Evolutionary conservation across 2,329 filamentous ascomycete genomes (phyloP), one percentile per base, ranked within the genome.

Genomic region (Penicillium sp.): DNA sequence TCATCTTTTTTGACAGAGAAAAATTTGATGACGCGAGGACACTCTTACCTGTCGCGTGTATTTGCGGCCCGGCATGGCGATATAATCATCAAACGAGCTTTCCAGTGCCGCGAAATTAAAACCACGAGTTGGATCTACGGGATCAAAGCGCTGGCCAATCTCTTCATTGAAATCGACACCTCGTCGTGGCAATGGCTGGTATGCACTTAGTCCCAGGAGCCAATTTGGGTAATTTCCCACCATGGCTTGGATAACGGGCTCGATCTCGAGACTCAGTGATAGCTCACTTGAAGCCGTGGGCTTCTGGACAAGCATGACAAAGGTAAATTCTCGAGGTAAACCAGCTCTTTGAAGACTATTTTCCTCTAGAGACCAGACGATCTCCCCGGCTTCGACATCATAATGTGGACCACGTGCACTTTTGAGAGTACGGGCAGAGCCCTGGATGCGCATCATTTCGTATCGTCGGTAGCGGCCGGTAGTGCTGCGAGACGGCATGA

Each of bases 341-440:
- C 75, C 75, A 4, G 73, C 74, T 25, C 69, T 66, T 52, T 77
- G 74, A 7, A 77, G 59, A 34, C 57, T 52, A 47, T 77, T 78
- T 45, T 78, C 75, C 46, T 75, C 72, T 1, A 78, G 62, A 4
- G 75, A 75, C 75, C 74, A 78, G 11, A 77, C 68, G 7, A 76
- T 65, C 51, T 73, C 70, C 2, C 66, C 72, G 39, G 73, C 70
- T 41, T 74, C 70, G 3, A 72, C 57, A 43, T 73, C 69, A 44
- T 66, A 71, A 7, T 65, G 55, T 4, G 53, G 59, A 11, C 66
- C 69, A 5, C 59, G 51, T 5, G 64, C 56, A 39, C 65, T 72
- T 37, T 64, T 65, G 28, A 69, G 49, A 1, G 71, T 72, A 9
- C 73, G 69, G 8, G 70, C 63, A 0, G 73, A 76, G 8, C 73